These are phyloP conservation scores for Diaporthe sp. DNA, from an alignment of 2,329 filamentous ascomycete species.

Conservation along the genomic window DNA sequence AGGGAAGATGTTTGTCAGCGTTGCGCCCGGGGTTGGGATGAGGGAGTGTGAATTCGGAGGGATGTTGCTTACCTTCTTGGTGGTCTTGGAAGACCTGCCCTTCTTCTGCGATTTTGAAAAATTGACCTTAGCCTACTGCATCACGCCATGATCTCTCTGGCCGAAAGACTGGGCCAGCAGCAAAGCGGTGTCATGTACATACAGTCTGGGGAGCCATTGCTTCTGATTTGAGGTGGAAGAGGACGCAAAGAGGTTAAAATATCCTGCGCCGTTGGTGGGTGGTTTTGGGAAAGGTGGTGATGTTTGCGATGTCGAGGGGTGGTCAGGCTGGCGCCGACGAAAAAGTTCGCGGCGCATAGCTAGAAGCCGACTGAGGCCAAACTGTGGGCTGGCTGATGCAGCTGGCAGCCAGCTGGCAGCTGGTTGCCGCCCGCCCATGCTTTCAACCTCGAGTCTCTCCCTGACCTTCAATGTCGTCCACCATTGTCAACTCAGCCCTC, in stretches of 20 bases:
- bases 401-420: conserved; percentile 24
- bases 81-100: conserved; percentile 79
- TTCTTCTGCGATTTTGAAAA: conserved; percentile 71
- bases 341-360: conserved; percentile 34
- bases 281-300: conserved; percentile 29
- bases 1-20: conserved; percentile 14
- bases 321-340: conserved; percentile 23
- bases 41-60: conserved; percentile 3
- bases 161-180: conserved; percentile 79
- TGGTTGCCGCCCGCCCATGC: background rate
- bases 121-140: conserved; percentile 97
- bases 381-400: conserved; percentile 23
- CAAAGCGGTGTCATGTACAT: conserved; percentile 92
- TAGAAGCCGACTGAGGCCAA: background rate
- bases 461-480: no score
- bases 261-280: conserved; percentile 80
- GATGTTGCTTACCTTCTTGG: conserved; percentile 79
- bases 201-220: conserved; percentile 91
- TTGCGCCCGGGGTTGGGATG: background rate
- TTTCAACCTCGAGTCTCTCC: background rate
- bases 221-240: conserved; percentile 52
- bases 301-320: conserved; percentile 18
- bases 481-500: background rate
- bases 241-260: conserved; percentile 75
- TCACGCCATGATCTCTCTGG: conserved; percentile 66